Conservation (phyloP, 805 yeast genomes). For the Debaryomyces prosopidis region DNA sequence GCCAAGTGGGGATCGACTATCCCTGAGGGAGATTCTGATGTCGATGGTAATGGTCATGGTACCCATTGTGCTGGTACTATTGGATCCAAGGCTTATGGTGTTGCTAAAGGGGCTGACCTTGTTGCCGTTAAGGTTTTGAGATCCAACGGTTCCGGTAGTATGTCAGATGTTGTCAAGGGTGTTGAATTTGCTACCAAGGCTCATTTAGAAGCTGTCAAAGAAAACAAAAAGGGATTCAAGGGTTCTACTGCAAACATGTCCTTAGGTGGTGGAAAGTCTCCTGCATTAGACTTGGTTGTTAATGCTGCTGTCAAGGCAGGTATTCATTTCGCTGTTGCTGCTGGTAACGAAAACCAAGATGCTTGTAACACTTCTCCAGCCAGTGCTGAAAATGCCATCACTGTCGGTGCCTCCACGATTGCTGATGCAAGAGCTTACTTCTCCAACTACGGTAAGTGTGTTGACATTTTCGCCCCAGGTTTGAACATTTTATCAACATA, state of each 20-base stretch:
- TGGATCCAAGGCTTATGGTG: slow-evolving; percentile 77
- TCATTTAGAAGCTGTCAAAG: slow-evolving; percentile 55
- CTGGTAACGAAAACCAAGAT: slow-evolving; percentile 91
- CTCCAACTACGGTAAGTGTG: slow-evolving; percentile 95
- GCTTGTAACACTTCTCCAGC: slow-evolving; percentile 95
- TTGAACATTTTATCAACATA: slow-evolving; percentile 82
- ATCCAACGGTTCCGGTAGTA: slow-evolving; percentile 79
- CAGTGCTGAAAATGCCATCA: slow-evolving; percentile 76
- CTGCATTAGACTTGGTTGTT: slow-evolving; percentile 83
- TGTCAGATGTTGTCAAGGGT: slow-evolving; percentile 84
- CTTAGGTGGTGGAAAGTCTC: slow-evolving; percentile 89
- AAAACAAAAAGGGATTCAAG: slow-evolving; percentile 64
- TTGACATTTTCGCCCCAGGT: slow-evolving; percentile 97
- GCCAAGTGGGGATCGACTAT: slow-evolving; percentile 85
- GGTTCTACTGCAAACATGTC: slow-evolving; percentile 94
- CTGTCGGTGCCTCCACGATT: slow-evolving; percentile 93
- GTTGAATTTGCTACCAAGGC: slow-evolving; percentile 80
- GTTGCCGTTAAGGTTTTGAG: slow-evolving; percentile 84
- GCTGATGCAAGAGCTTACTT: slow-evolving; percentile 91
- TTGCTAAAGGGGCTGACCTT: slow-evolving; percentile 75
- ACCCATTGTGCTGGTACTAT: slow-evolving; percentile 98
- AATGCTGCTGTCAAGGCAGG: slow-evolving; percentile 89
- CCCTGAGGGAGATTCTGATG: slow-evolving; percentile 67
- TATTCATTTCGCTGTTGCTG: slow-evolving; percentile 91
- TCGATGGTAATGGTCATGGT: slow-evolving; percentile 92